These are phyloP conservation scores for Penicillium sp. DNA, from an alignment of 2,329 filamentous ascomycete species.

Conservation along the genomic window DNA sequence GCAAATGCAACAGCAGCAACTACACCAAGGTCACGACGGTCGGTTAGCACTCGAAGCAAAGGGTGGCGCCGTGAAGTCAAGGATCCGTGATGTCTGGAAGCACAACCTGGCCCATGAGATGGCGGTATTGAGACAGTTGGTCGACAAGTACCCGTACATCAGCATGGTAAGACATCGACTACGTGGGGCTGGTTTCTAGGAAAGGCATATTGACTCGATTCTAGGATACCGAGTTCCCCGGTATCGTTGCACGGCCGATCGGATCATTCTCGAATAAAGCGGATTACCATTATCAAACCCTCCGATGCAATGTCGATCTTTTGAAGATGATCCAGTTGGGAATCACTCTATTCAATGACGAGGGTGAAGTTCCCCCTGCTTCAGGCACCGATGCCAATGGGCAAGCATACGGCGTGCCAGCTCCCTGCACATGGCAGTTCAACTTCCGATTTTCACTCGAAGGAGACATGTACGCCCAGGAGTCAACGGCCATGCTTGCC, in stretches of 20 bases:
- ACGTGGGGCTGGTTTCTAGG: background rate
- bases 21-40: constrained; percentile 50
- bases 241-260: constrained; percentile 92
- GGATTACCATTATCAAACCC: constrained; percentile 97
- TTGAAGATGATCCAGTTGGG: constrained; percentile 97
- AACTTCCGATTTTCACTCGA: constrained; percentile 96
- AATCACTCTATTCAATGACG: constrained; percentile 85
- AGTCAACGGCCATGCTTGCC: constrained; percentile 85
- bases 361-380: constrained; percentile 79
- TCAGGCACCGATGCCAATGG: constrained; percentile 55
- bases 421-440: constrained; percentile 96
- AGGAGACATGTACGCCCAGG: constrained; percentile 96
- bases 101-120: constrained; percentile 90
- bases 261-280: constrained; percentile 91
- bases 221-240: constrained; percentile 97
- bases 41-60: constrained; percentile 54
- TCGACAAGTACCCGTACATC: constrained; percentile 91
- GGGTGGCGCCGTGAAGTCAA: constrained; percentile 60
- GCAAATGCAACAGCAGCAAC: constrained; percentile 58
- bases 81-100: constrained; percentile 96
- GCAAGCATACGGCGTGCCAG: constrained; percentile 50
- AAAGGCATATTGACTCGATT: constrained; percentile 14
- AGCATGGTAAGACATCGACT: constrained; percentile 73
- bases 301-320: constrained; percentile 94
- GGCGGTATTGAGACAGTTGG: constrained; percentile 72